These are phyloP conservation scores for Elaeagnus macrophylla DNA, from an alignment of 306 rosid species.

Conservation along the genomic window DNA sequence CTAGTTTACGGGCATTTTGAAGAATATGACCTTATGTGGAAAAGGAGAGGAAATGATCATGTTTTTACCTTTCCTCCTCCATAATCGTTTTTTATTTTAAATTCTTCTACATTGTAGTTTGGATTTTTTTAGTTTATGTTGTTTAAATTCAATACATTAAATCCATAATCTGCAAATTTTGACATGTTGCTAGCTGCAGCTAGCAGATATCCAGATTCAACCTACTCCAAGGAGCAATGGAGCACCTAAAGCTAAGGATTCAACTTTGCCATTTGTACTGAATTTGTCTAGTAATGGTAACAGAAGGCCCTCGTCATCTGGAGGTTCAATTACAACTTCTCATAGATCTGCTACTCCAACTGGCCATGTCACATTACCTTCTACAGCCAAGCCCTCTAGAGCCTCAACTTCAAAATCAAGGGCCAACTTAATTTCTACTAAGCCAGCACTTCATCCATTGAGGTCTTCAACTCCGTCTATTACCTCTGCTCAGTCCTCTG, in stretches of 20 bases:
- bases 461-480: conserved; percentile 69
- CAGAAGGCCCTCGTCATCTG: conserved; percentile 47
- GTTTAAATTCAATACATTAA: no score
- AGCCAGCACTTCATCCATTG: conserved; percentile 34
- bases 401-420: conserved; percentile 62
- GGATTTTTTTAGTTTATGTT: neutral
- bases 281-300: conserved; percentile 33
- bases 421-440: conserved; percentile 32
- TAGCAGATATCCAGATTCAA: conserved; percentile 48
- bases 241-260: conserved; percentile 42
- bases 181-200: conserved; percentile 34
- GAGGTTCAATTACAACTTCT: conserved; percentile 33
- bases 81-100: no score
- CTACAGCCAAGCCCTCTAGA: conserved; percentile 52
- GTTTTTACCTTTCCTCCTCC: no score
- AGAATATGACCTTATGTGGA: no score
- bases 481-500: conserved; percentile 52
- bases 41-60: no score
- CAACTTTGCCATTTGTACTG: conserved; percentile 32
- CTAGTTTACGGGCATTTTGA: no score
- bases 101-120: no score
- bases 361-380: conserved; percentile 47
- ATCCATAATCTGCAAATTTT: conserved; percentile 15
- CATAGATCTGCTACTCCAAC: conserved; percentile 69
- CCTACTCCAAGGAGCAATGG: conserved; percentile 37